Evolutionary conservation across 2,329 filamentous ascomycete genomes (phyloP).

Genomic region (Microdochium nivale): DNA sequence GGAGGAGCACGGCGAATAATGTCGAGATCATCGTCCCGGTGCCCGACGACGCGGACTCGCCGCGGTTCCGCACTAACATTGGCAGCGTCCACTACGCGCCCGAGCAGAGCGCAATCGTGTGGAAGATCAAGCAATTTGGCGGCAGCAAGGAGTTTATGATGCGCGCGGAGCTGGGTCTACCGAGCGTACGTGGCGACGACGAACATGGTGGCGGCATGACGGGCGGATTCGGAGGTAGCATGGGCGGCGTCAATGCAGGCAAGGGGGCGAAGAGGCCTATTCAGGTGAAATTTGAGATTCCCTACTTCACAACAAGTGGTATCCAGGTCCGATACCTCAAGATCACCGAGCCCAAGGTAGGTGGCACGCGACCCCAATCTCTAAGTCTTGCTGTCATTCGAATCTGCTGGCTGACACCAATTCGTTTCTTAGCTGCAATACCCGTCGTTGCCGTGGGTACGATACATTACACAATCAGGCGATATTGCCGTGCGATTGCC

Average conservation of each 20-base stretch:
- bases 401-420: background rate
- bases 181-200: slow-evolving; percentile 89
- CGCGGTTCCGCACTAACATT: slow-evolving; percentile 94
- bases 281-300: slow-evolving; percentile 99
- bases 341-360: slow-evolving; percentile 98
- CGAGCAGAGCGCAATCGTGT: slow-evolving; percentile 94
- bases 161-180: slow-evolving; percentile 90
- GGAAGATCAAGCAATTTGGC: slow-evolving; percentile 99
- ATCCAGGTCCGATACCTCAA: slow-evolving; percentile 98
- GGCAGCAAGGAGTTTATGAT: slow-evolving; percentile 98
- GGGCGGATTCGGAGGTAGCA: slow-evolving; percentile 90
- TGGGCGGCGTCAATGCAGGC: slow-evolving; percentile 78
- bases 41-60: slow-evolving; percentile 92
- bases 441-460: slow-evolving; percentile 91
- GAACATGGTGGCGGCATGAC: slow-evolving; percentile 97
- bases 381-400: background rate
- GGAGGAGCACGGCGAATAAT: slow-evolving; percentile 94
- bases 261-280: slow-evolving; percentile 93
- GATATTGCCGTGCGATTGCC: slow-evolving; percentile 92
- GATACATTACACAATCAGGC: slow-evolving; percentile 96
- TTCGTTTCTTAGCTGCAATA: slow-evolving; percentile 73
- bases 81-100: slow-evolving; percentile 96
- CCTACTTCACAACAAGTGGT: slow-evolving; percentile 99
- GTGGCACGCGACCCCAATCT: slow-evolving; percentile 15
- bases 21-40: slow-evolving; percentile 97